Conservation (phyloP, 345 rosid species). For the Rhizophora apiculata region DNA sequence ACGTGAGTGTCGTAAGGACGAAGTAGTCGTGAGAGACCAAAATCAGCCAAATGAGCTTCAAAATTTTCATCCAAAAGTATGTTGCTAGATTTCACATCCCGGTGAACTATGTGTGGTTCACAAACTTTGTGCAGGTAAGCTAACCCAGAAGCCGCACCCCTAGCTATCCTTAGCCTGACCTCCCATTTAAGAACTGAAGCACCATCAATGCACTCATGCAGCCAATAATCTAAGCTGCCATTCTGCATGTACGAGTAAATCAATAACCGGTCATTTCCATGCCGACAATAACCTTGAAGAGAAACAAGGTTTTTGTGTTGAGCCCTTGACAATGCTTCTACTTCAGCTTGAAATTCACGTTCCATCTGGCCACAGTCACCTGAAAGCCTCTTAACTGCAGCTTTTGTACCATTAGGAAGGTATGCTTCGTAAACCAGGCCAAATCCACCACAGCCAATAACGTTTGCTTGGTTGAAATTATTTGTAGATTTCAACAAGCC, state of each 20-base stretch:
- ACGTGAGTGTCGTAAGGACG: slow-evolving; percentile 88
- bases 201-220: slow-evolving; percentile 75
- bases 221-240: slow-evolving; percentile 97
- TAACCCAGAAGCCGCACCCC: slow-evolving; percentile 76
- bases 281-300: slow-evolving; percentile 87
- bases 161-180: slow-evolving; percentile 74
- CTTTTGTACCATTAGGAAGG: slow-evolving; percentile 71
- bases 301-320: slow-evolving; percentile 90
- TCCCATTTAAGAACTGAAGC: slow-evolving; percentile 58
- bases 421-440: slow-evolving; percentile 87
- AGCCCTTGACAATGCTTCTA: slow-evolving; percentile 90
- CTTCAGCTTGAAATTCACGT: slow-evolving; percentile 93
- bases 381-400: slow-evolving; percentile 85
- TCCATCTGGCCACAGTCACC: slow-evolving; percentile 97
- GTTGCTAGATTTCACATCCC: slow-evolving; percentile 89
- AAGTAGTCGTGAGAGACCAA: slow-evolving; percentile 89
- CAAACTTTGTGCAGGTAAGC: slow-evolving; percentile 83
- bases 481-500: slow-evolving; percentile 81
- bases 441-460: slow-evolving; percentile 95
- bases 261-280: slow-evolving; percentile 61
- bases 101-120: slow-evolving; percentile 79
- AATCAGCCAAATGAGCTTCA: slow-evolving; percentile 96
- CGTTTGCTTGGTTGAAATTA: slow-evolving; percentile 85
- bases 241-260: slow-evolving; percentile 97
- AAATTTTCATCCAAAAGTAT: slow-evolving; percentile 74